These are phyloP conservation scores for Sphagnum contortum DNA, from an alignment of 225 moss, liverwort and hornwort species.

Conservation along the genomic window DNA sequence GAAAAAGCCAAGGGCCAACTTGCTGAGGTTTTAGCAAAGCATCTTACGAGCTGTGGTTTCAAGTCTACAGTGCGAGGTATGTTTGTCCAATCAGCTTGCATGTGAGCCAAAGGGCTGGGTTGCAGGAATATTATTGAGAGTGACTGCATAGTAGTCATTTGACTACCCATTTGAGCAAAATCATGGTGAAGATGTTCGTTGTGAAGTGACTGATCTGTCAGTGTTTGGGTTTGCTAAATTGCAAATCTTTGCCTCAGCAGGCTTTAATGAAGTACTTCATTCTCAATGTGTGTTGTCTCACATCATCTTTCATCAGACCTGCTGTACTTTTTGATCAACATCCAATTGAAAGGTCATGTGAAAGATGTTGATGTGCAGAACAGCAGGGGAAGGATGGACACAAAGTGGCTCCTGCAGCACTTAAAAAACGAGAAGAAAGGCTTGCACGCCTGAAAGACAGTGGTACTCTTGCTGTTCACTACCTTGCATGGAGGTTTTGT, in stretches of 20 bases:
- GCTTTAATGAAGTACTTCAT: too few relatives aligned
- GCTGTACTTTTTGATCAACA: too few relatives aligned
- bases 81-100: slow-evolving; percentile 6
- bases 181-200: too few relatives aligned
- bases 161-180: too few relatives aligned
- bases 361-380: slow-evolving; percentile 30
- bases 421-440: slow-evolving; percentile 94
- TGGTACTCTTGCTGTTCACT: slow-evolving; percentile 28
- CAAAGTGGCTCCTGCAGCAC: slow-evolving; percentile 58
- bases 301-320: too few relatives aligned
- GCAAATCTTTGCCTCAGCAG: too few relatives aligned
- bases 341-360: too few relatives aligned
- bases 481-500: neutral
- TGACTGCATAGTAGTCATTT: too few relatives aligned
- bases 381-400: slow-evolving; percentile 53
- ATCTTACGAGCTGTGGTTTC: slow-evolving; percentile 93
- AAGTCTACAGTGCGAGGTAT: slow-evolving; percentile 90
- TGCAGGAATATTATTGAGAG: neutral
- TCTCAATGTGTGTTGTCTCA: too few relatives aligned
- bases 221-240: too few relatives aligned
- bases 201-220: too few relatives aligned
- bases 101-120: neutral
- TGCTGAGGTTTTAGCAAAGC: slow-evolving; percentile 75
- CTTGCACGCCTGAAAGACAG: slow-evolving; percentile 92
- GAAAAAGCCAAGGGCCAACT: slow-evolving; percentile 64